Conservation (phyloP, 179 eudicot species). For the Amaranthus tricolor region DNA sequence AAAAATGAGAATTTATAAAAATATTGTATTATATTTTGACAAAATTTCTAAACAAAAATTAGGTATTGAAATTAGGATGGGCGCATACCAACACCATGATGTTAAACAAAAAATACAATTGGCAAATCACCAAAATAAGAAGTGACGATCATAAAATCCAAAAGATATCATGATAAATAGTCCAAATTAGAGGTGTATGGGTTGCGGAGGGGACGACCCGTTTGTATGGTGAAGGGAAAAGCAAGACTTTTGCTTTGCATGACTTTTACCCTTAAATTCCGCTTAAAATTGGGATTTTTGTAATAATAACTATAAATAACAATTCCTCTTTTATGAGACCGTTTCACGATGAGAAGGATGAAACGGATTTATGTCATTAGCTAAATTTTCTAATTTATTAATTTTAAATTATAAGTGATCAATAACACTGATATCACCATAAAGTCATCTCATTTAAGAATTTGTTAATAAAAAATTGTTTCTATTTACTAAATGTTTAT, state of each 20-base stretch:
- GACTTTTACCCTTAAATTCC: slow-evolving; percentile 24
- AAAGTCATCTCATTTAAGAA: too few species aligned
- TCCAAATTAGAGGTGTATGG: slow-evolving; percentile 9
- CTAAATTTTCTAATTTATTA: too few species aligned
- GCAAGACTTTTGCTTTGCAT: slow-evolving; percentile 23
- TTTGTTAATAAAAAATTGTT: background rate
- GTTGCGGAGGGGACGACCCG: slow-evolving; percentile 13
- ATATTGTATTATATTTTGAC: background rate
- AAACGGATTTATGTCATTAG: too few species aligned
- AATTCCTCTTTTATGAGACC: background rate
- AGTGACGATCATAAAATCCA: slow-evolving; percentile 15
- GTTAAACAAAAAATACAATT: background rate
- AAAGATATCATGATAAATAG: slow-evolving; percentile 8
- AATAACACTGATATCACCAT: too few species aligned
- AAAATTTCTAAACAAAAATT: too few species aligned
- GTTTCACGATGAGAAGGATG: too few species aligned
- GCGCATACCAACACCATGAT: slow-evolving; percentile 4
- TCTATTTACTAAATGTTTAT: too few species aligned
- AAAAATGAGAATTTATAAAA: background rate
- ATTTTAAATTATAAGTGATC: too few species aligned
- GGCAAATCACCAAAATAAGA: background rate
- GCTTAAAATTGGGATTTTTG: slow-evolving; percentile 23
- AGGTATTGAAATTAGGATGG: too few species aligned
- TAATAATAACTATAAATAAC: background rate
- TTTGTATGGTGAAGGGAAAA: slow-evolving; percentile 12